phyloP scores from a whole-genome alignment of 345 rosid species.

The Heritiera fomes region DNA sequence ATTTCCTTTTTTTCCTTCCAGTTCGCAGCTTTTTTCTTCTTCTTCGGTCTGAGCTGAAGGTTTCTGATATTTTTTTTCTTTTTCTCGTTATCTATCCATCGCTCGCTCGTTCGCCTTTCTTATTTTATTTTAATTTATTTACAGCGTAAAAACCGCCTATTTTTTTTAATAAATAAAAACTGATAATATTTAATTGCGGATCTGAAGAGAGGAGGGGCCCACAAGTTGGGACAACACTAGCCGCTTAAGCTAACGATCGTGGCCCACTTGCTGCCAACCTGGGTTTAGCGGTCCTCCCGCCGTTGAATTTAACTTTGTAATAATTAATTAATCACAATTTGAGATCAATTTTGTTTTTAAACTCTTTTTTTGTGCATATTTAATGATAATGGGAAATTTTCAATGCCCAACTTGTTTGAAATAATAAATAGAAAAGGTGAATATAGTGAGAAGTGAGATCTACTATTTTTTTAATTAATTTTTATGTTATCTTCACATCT shows the following conservation, averaged over 20 bases:
- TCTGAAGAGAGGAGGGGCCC: background rate
- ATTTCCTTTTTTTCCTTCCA: background rate
- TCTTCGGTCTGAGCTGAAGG: constrained; percentile 8
- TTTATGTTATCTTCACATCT: background rate
- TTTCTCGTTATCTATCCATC: constrained; percentile 7
- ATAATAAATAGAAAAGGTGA: background rate
- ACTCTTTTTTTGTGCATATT: background rate
- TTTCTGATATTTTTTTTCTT: background rate
- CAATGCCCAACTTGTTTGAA: background rate
- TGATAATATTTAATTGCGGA: too few relatives aligned
- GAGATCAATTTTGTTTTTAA: background rate
- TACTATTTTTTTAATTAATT: background rate
- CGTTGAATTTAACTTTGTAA: background rate
- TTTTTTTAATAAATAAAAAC: too few relatives aligned
- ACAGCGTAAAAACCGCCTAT: constrained; percentile 32
- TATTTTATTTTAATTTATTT: background rate
- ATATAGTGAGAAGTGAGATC: background rate
- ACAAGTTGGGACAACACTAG: background rate
- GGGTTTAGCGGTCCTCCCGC: background rate
- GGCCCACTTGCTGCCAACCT: background rate
- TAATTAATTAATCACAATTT: background rate
- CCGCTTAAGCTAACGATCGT: background rate
- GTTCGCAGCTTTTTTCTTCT: constrained; percentile 13
- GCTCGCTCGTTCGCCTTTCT: background rate
- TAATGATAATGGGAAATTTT: background rate